Base-by-base conservation (phyloP, 768 basidiomycete genomes). In the Pisolithus albus region DNA sequence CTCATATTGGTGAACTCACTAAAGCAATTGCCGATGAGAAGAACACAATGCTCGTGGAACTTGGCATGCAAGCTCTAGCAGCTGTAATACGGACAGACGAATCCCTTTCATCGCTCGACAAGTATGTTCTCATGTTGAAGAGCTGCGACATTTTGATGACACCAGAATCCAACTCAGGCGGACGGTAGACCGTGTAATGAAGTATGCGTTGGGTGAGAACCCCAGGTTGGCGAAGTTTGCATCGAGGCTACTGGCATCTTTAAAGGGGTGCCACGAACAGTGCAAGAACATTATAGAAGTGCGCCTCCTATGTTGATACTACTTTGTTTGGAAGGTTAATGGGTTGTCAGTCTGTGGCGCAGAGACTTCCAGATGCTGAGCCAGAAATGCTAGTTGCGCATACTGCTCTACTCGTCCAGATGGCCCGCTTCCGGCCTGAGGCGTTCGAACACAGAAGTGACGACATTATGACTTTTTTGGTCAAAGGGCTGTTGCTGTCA, bases 201-300 rank as follows among this genome's bases (percentile, higher is more conserved):
- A 79, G 39, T 78, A 81, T 56, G 85, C 79, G 0, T 59, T 83
- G 28, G 80, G 80, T 23, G 75, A 79, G 4, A 78, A 86, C 48
- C 70, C 74, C 23, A 76, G 79, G 19, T 81, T 85, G 55, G 87
- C 91, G 18, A 97, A 97, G 65, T 94, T 90, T 64, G 88, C 92
- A 1, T 82, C 88, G 2, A 79, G 92, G 19, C 72, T 88, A 32
- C 61, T 95, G 19, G 79, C 84, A 1, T 77, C 76, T 48, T 75
- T 75, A 37, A 80, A 78, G 58, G 74, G 80, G 42, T 72, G 77
- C 13, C 74, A 75, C 7, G 71, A 77, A 2, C 55, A 73, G 1
- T 82, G 84, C 55, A 61, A 65, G 1, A 68, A 78, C 9, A 71
- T 90, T 9, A 73, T 92, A 28, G 80, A 88, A 57, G 93, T 92